Base-by-base conservation (phyloP, 83 land plant species). In the Picea abies region DNA sequence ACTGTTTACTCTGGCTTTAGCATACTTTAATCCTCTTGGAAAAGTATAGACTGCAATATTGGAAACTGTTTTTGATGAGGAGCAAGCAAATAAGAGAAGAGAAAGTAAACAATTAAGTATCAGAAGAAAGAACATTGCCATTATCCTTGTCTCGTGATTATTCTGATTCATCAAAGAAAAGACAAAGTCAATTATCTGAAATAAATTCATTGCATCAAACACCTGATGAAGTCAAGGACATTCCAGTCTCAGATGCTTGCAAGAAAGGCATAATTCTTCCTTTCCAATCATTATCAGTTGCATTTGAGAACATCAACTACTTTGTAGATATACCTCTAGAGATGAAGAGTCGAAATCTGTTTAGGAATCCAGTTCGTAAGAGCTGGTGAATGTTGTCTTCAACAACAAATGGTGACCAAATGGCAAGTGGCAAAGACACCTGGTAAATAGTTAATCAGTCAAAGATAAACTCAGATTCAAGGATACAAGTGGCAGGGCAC, bases 291-390 rank as follows among this genome's bases (percentile, higher is more conserved):
- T 85, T 84, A 20, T 84, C 92, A 1, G 60, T 90, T 41, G 82
- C 92, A 19, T 90, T 88, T 44, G 87, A 88, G 58, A 84, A 88
- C 23, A 82, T 90, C 82, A 86, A 63, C 64, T 90, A 90, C 76
- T 82, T 85, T 26, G 87, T 90, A 4, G 92, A 90, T 80, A 88
- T 90, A 88, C 92, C 92, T 71, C 84, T 66, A 85, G 92, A 29
- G 29, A 29, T 29, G 29, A 29, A 29, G 29, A 29, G 29, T 29
- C 29, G 29, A 29, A 29, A 29, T 29, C 29, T 29, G 29, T 29
- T 29, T 29, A 29, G 29, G 29, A 29, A 29, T 29, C 29, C 29
- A 29, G 29, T 29, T 29, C 29, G 29, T 29, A 29, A 29, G 29
- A 29, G 29, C 29, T 29, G 29, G 29, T 29, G 29, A 29, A 29